Evolutionary conservation across 345 rosid genomes (phyloP).

Genomic region (Trapa incisa): DNA sequence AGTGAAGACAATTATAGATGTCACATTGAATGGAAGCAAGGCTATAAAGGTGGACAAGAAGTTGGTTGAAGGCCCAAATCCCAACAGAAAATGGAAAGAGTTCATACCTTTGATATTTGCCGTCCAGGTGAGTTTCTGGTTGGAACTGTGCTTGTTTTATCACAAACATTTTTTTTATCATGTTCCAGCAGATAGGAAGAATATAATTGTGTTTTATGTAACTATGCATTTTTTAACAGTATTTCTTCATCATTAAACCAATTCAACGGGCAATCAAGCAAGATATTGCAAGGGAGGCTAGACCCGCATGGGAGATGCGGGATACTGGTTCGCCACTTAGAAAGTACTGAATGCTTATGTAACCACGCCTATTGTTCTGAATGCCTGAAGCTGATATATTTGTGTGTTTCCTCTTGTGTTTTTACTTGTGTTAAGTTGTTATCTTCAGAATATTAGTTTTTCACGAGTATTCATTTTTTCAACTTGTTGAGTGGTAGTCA

Average conservation of each 20-base stretch:
- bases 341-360: slow-evolving; percentile 2
- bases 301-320: slow-evolving; percentile 27
- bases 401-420: background rate
- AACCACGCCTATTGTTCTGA: background rate
- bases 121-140: slow-evolving; percentile 31
- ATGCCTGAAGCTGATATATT: background rate
- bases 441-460: background rate
- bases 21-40: slow-evolving; percentile 29
- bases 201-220: background rate
- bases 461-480: background rate
- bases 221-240: slow-evolving; percentile 15
- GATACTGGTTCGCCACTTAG: slow-evolving; percentile 7
- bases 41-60: slow-evolving; percentile 38
- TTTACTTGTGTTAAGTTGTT: background rate
- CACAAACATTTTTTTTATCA: background rate
- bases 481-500: no score
- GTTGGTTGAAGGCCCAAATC: slow-evolving; percentile 43
- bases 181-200: background rate
- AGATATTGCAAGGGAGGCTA: slow-evolving; percentile 26
- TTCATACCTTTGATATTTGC: slow-evolving; percentile 34
- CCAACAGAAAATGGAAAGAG: slow-evolving; percentile 36
- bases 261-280: slow-evolving; percentile 30
- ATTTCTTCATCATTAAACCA: slow-evolving; percentile 28
- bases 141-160: background rate
- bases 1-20: slow-evolving; percentile 28